Evolutionary conservation across 1,284 basidiomycete species (phyloP), one percentile per base, ranked within the genome.

Genomic region (Austroboletus olivaceoglutinosus): DNA sequence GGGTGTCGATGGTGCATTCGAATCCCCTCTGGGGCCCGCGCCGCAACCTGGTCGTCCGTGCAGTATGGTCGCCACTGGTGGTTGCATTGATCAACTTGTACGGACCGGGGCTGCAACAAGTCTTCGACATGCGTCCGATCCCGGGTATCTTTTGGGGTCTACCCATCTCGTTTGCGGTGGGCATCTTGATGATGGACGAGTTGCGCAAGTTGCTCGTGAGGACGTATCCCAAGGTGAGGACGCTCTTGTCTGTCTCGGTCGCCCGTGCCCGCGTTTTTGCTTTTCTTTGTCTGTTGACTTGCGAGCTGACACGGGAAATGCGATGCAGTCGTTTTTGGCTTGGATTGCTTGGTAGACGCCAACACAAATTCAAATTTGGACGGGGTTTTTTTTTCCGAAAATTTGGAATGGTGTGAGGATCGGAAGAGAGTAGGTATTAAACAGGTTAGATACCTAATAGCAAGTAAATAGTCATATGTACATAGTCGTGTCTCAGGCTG

Each of bases 61-160:
- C 16, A 68, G 71, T 23, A 73, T 75, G 70, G n/a, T 60, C 36
- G 65, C 55, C 29, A 70, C 73, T 1, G 54, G 42, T 67, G 19
- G 68, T 74, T 37, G 69, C 71, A 2, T 53, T 74, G 15, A 54
- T 67, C 46, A 74, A 74, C 57, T 51, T 75, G 15, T 60, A 60
- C 13, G 54, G 59, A 30, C 47, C n/a, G n/a, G n/a, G n/a, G n/a
- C n/a, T 49, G 15, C 49, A 50, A 1, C 57, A 23, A 2, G 36
- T 56, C 15, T 73, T 70, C 47, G 47, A 51, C 27, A 76, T 71
- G 30, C 55, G 65, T 9, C 71, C 70, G 2, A 73, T 75, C 37
- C 74, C 73, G 3, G 64, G 63, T 19, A 70, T 70, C 61, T 75
- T 70, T 58, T 75, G 73, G 73, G 72, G 69, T 18, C 56, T 73